Conservation (phyloP, 371 early-diverging fungal species). For the Fennellomyces sp. region DNA sequence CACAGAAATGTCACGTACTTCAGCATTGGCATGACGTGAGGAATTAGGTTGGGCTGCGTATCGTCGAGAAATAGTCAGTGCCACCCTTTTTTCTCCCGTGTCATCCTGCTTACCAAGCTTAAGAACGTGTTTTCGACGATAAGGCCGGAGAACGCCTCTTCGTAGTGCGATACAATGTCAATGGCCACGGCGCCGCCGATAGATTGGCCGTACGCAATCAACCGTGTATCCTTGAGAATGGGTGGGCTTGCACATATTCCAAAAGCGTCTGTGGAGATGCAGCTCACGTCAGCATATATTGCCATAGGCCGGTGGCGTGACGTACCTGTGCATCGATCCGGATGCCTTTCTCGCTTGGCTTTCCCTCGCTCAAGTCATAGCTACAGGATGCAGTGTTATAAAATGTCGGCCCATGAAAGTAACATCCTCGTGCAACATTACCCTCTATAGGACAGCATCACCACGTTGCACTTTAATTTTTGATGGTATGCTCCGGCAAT, state of each 20-base stretch:
- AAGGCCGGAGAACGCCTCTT: conserved; percentile 76
- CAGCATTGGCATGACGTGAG: conserved; percentile 80
- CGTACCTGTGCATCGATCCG: conserved; percentile 84
- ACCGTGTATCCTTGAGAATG: conserved; percentile 71
- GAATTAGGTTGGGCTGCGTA: conserved; percentile 83
- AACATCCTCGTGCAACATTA: conserved; percentile 25
- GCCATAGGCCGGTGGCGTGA: no score
- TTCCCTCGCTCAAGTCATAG: conserved; percentile 90
- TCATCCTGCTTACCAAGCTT: conserved; percentile 75
- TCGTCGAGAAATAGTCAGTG: no score
- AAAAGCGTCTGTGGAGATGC: conserved; percentile 77
- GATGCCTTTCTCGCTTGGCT: conserved; percentile 84
- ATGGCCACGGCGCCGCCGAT: conserved; percentile 98
- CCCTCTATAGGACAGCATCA: conserved; percentile 96
- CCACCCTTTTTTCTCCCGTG: no score
- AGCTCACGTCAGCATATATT: no score
- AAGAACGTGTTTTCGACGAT: conserved; percentile 96
- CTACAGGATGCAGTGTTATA: conserved; percentile 25
- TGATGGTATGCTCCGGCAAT: conserved; percentile 77
- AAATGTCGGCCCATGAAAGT: conserved; percentile 1
- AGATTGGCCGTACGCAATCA: conserved; percentile 93
- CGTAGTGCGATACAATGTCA: conserved; percentile 78
- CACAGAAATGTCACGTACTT: conserved; percentile 76
- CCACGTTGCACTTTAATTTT: conserved; percentile 76
- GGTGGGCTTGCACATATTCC: conserved; percentile 78